phyloP scores from a whole-genome alignment of 164 flowering plant genomes.

The Tinospora cordifolia region DNA sequence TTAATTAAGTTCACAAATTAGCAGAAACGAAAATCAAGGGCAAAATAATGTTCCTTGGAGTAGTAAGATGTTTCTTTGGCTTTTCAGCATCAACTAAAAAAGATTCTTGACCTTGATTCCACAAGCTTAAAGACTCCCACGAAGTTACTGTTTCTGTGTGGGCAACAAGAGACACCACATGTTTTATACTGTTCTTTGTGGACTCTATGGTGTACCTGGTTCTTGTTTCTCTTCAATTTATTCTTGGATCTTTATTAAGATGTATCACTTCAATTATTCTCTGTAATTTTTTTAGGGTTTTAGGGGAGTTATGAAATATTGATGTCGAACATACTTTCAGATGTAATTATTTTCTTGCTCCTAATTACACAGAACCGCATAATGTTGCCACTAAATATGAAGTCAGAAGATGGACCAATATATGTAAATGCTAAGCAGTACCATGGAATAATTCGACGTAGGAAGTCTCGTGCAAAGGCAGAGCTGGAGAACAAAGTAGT shows the following conservation, averaged over 20 bases:
- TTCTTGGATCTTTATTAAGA: no score
- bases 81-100: not conserved
- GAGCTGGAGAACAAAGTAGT: constrained; percentile 40
- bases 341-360: not conserved
- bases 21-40: not conserved
- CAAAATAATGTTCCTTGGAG: not conserved
- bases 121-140: no score
- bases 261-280: no score
- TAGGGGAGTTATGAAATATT: not conserved
- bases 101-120: not conserved
- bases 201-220: not conserved
- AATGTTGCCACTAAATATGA: constrained; percentile 58
- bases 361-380: constrained; percentile 45
- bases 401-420: constrained; percentile 59
- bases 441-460: constrained; percentile 71
- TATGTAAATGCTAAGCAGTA: constrained; percentile 91
- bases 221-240: not conserved
- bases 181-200: no score
- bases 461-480: constrained; percentile 77
- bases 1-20: not conserved
- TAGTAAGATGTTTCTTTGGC: not conserved
- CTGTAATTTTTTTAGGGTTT: not conserved
- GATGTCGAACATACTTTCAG: constrained; percentile 3
- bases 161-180: no score
- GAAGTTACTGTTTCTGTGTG: no score